Evolutionary conservation across 495 filamentous ascomycete genomes (phyloP), one percentile per base, ranked within the genome.

Genomic region (Pyronema domesticum): DNA sequence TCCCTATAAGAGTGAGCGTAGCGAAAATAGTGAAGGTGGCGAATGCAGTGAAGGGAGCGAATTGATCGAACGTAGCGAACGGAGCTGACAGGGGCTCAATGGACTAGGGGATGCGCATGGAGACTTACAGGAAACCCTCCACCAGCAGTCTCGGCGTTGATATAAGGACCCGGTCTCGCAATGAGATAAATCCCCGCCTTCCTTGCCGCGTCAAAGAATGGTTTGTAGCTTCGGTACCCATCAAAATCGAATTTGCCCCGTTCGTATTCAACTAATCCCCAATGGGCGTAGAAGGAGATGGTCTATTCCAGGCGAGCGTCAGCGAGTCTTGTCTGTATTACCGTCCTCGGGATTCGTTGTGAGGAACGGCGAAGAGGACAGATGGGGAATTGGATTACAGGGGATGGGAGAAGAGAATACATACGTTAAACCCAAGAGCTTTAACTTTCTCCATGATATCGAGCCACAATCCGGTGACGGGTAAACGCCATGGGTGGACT

Each of bases 371-470:
- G n/a, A n/a, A n/a, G n/a, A n/a, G n/a, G n/a, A n/a, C n/a, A n/a
- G n/a, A n/a, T n/a, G n/a, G n/a, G n/a, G n/a, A n/a, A n/a, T n/a
- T n/a, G n/a, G n/a, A n/a, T n/a, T n/a, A n/a, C n/a, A n/a, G n/a
- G n/a, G n/a, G n/a, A n/a, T n/a, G n/a, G n/a, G n/a, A n/a, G n/a
- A n/a, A n/a, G 5, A 5, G 23, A 30, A 30, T 1, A 30, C 23
- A 2, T 30, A 30, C 70, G 56, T 82, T 86, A 68, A 85, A 86
- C 1, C 85, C 85, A 0, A 85, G 63, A 23, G 82, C 81, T 65
- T 80, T 85, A 67, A 86, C 74, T 67, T 91, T 91, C 59, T 87
- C 79, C 60, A 91, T 79, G 34, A 89, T 64, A 62, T 89, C 85
- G 42, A 81, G 72, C 73, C 76, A 86, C 4, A 89, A 70, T 15